Conservation (phyloP, 176 grass and related monocot species). For the Miscanthus lutarioriparius region DNA sequence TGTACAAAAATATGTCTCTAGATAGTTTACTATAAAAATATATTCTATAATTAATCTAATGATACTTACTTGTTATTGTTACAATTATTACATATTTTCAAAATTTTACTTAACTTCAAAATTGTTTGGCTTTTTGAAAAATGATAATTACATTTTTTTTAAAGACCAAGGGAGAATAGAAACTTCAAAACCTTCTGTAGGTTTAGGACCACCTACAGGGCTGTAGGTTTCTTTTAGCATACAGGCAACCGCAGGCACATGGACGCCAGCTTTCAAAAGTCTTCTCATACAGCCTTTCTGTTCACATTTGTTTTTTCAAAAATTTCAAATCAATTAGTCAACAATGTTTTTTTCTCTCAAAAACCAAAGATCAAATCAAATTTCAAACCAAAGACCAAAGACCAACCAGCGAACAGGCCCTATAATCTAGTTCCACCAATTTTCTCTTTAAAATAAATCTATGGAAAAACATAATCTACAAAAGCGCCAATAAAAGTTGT, state of each 20-base stretch:
- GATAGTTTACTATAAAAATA: neutral
- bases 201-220: neutral
- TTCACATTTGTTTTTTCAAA: no score
- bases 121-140: neutral
- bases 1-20: neutral
- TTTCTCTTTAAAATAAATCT: neutral
- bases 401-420: no score
- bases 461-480: neutral
- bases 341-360: no score
- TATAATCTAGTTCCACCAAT: neutral
- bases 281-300: no score
- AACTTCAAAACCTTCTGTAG: slow-evolving; percentile 9
- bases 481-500: neutral
- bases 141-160: no score
- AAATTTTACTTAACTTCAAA: neutral
- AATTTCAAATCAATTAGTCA: no score
- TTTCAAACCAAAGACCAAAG: no score
- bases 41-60: no score
- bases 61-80: neutral
- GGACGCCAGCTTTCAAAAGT: neutral
- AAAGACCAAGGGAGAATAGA: neutral
- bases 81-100: neutral
- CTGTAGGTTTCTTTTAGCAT: neutral
- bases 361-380: no score
- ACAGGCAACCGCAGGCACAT: slow-evolving; percentile 10